Base-by-base conservation (phyloP, 352 stramenopile species). In the Phytophthora pseudosyringae region DNA sequence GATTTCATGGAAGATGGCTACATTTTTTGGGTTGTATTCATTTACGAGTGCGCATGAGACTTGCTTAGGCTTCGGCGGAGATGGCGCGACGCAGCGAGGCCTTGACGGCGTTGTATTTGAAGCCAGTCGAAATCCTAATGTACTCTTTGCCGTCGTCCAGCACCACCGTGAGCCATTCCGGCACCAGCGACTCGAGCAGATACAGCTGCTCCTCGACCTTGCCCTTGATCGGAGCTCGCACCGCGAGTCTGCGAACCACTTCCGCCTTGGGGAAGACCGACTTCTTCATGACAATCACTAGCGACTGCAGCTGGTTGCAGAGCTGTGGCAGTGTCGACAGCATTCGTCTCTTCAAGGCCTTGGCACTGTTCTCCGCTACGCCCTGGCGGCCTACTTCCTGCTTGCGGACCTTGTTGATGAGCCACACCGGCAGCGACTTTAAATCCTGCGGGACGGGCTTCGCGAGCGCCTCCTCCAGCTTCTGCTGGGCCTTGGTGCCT, bases 31-130 rank as follows among this genome's bases (percentile, higher is more conserved):
- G 1, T 46, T 46, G 4, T 38, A 25, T 11, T 15, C 3, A 32
- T 26, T 45, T 29, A 3, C n/a, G 11, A n/a, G n/a, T n/a, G n/a
- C n/a, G n/a, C n/a, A n/a, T n/a, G 31, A 35, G 7, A 35, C 11
- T 7, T 35, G 31, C 33, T 64, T 64, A 74, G 32, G 49, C 47
- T 46, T 60, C 56, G 35, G 66, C 51, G 12, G 74, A 69, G 16
- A 91, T 80, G 35, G 77, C 76, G 16, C 75, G 70, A 41, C 80
- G 81, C 9, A 93, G 68, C 15, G 74, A 78, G 12, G 64, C 45
- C 71, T 91, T 93, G 67, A 90, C 71, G 9, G 61, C 55, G 63
- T 90, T 90, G 73, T 89, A 93, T 70, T 90, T 93, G 69, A 58
- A 68, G n/a, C 25, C 54, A 21, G 65, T 75, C 26, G 69, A 79